Percentiles rank a stretch among this genome's conserved stretches.
Evolutionary conservation across 1,284 basidiomycete species (phyloP).

Genomic region (Naganishia liquefaciens): DNA sequence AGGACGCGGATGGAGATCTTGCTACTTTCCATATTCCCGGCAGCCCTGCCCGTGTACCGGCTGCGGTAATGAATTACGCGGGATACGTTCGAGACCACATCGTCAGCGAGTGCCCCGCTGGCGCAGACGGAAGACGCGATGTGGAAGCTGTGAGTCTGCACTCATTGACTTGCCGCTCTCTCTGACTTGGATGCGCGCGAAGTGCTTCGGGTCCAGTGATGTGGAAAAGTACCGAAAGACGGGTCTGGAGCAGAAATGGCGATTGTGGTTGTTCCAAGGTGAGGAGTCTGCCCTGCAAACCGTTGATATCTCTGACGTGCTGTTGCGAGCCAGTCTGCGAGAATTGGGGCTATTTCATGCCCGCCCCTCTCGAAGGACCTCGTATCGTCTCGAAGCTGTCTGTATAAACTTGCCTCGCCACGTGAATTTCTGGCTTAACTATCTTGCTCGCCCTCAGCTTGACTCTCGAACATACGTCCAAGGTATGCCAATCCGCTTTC

Average conservation of each 20-base stretch:
- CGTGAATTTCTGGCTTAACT: neutral
- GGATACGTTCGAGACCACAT: conserved; percentile 69
- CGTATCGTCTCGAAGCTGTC: conserved; percentile 44
- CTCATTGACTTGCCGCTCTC: no score
- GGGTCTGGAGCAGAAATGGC: conserved; percentile 70
- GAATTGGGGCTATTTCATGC: conserved; percentile 86
- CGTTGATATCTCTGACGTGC: conserved; percentile 22
- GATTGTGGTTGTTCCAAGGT: conserved; percentile 82
- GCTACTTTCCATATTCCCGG: conserved; percentile 17
- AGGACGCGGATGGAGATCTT: conserved; percentile 57
- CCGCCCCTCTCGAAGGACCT: conserved; percentile 47
- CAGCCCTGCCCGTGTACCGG: conserved; percentile 40
- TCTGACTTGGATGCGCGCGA: neutral
- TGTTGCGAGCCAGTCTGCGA: conserved; percentile 63
- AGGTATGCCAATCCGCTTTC: conserved; percentile 81
- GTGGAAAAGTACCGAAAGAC: conserved; percentile 66
- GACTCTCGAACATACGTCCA: conserved; percentile 73
- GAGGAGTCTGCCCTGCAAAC: conserved; percentile 33
- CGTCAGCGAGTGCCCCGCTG: conserved; percentile 63
- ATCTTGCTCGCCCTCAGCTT: conserved; percentile 59
- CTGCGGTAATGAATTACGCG: conserved; percentile 71
- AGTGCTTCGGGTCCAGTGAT: conserved; percentile 85
- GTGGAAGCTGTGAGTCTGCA: conserved; percentile 63
- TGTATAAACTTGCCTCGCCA: conserved; percentile 29
- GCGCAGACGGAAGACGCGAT: conserved; percentile 46